Conservation (phyloP, 371 early-diverging fungal species). For the Mortierella sp. region DNA sequence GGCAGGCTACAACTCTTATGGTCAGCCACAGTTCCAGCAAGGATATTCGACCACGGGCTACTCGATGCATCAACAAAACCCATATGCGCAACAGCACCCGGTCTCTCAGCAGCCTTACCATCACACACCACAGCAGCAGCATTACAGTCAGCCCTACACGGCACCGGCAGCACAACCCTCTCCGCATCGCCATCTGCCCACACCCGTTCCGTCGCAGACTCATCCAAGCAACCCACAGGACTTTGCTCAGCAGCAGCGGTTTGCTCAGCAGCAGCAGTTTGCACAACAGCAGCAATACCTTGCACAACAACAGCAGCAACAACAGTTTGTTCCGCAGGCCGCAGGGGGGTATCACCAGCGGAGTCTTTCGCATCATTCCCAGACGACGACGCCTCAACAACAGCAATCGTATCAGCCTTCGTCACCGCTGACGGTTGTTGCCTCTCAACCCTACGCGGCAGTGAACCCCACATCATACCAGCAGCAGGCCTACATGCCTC, state of each 20-base stretch:
- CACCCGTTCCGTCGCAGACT: constrained; percentile 14
- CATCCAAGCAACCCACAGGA: constrained; percentile 30
- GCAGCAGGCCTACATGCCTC: constrained; percentile 26
- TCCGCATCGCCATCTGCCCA: constrained; percentile 17
- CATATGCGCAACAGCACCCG: constrained; percentile 23
- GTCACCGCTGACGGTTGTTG: constrained; percentile 19
- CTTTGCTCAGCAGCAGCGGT: constrained; percentile 32
- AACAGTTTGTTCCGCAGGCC: constrained; percentile 18
- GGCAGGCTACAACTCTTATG: constrained; percentile 15
- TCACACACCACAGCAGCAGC: constrained; percentile 26
- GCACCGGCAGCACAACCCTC: background rate
- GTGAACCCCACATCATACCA: constrained; percentile 13
- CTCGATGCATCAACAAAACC: constrained; percentile 21
- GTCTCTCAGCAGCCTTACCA: constrained; percentile 27
- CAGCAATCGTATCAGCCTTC: constrained; percentile 21
- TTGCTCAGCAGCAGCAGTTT: constrained; percentile 13
- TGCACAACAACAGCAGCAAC: constrained; percentile 21
- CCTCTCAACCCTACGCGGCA: constrained; percentile 23
- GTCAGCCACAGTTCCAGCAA: constrained; percentile 31
- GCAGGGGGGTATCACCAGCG: constrained; percentile 19
- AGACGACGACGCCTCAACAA: constrained; percentile 11
- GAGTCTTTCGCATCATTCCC: constrained; percentile 22
- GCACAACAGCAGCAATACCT: constrained; percentile 30
- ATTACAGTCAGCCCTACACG: constrained; percentile 10
- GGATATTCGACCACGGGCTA: constrained; percentile 31